Conservation (phyloP, 2,329 filamentous ascomycete genomes). For the Rhexocercosporidium sp. region DNA sequence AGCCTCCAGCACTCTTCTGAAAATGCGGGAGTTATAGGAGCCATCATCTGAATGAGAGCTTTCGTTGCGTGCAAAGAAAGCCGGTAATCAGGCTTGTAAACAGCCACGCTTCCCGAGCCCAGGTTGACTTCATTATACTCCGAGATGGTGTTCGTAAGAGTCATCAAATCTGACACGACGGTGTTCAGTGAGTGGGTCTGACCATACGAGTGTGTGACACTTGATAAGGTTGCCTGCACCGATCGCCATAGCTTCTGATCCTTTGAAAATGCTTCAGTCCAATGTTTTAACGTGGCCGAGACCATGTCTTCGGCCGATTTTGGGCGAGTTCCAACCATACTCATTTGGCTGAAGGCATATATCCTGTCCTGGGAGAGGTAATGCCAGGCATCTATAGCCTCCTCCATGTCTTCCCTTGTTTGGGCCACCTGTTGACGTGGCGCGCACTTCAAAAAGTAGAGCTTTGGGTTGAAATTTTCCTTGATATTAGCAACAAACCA, state of each 20-base stretch:
- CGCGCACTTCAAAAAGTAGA: slow-evolving; percentile 1
- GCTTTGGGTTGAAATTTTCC: background rate
- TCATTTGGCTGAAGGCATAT: background rate
- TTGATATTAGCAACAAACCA: background rate
- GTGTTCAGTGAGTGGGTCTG: slow-evolving; percentile 82
- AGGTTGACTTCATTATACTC: slow-evolving; percentile 44
- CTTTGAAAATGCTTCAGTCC: slow-evolving; percentile 23
- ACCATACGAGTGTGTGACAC: slow-evolving; percentile 71
- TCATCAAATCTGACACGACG: slow-evolving; percentile 81
- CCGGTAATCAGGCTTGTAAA: slow-evolving; percentile 27
- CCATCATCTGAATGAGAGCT: slow-evolving; percentile 71
- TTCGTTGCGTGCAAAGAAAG: slow-evolving; percentile 50
- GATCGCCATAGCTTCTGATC: slow-evolving; percentile 60
- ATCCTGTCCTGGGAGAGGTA: background rate
- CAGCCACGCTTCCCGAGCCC: slow-evolving; percentile 38
- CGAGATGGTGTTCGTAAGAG: slow-evolving; percentile 72
- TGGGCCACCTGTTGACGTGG: background rate
- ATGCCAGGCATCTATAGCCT: background rate
- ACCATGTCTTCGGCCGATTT: slow-evolving; percentile 34
- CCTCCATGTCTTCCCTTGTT: background rate
- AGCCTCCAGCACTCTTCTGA: slow-evolving; percentile 80
- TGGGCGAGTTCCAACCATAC: background rate
- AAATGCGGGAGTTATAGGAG: slow-evolving; percentile 80
- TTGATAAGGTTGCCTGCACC: slow-evolving; percentile 70
- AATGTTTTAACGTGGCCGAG: background rate